phyloP scores from a whole-genome alignment of 179 eudicot species.

The Beta macrorhiza region DNA sequence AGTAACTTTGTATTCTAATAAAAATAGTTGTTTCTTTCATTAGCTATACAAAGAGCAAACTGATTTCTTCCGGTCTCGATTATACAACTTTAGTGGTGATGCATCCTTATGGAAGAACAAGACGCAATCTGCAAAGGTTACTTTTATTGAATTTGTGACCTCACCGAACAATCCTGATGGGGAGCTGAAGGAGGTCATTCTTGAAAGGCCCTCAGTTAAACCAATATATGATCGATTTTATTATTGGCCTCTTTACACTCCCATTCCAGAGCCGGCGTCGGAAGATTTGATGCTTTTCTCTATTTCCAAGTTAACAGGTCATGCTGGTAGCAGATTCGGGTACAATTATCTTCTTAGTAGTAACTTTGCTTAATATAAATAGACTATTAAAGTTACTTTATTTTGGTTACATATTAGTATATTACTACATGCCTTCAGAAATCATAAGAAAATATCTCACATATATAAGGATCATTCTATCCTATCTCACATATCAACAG shows the following conservation, averaged over 20 bases:
- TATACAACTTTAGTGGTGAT: constrained; percentile 49
- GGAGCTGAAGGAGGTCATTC: constrained; percentile 33
- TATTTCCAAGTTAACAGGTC: constrained; percentile 57
- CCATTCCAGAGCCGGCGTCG: constrained; percentile 49
- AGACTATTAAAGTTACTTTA: not conserved
- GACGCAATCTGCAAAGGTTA: constrained; percentile 13
- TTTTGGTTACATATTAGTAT: no score
- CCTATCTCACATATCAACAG: no score
- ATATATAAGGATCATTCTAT: no score
- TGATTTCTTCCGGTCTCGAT: constrained; percentile 31
- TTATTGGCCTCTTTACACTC: constrained; percentile 61
- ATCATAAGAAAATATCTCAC: no score
- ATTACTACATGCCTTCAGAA: no score
- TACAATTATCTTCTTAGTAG: constrained; percentile 7
- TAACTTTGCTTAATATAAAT: not conserved
- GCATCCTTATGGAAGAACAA: constrained; percentile 37
- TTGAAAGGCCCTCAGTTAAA: constrained; percentile 31
- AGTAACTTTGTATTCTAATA: not conserved
- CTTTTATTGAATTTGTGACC: constrained; percentile 46
- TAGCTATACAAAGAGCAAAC: constrained; percentile 49
- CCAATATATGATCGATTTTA: constrained; percentile 24
- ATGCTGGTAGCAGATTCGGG: constrained; percentile 66
- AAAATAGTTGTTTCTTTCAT: not conserved
- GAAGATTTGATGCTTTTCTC: constrained; percentile 60
- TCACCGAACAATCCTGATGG: constrained; percentile 66